Base-by-base conservation (phyloP, 495 filamentous ascomycete genomes). In the Xylaria nigripes region DNA sequence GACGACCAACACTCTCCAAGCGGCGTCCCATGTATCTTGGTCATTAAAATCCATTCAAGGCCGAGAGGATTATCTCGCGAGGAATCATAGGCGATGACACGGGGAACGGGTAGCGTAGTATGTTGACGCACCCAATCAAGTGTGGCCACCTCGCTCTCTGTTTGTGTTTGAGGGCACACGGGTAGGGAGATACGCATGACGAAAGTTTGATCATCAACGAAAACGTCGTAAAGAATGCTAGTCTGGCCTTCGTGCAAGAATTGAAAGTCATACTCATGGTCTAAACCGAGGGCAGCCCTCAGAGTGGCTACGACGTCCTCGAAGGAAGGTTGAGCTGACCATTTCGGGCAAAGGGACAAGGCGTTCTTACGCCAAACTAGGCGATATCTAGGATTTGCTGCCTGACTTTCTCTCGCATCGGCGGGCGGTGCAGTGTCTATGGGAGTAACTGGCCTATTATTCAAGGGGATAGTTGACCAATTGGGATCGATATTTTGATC, bases 1-100 rank as follows among this genome's bases (percentile, higher is more conserved):
- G 56, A 59, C 0, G 59, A 29, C 76, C 78, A 83, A 29, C 68
- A 54, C n/a, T 71, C 55, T 27, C 60, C 50, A 1, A 76, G 67
- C 0, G 68, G 61, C 5, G 44, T 66, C 2, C 81, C 80, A 3
- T 67, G 50, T 40, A 82, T 58, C 52, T 60, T 65, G 16, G 72
- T 70, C 75, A 82, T 78, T 10, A 84, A 54, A 1, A 83, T 75
- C 81, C 81, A 85, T 69, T 83, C 81, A 55, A 77, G 81, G 9
- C 75, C 76, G 23, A 84, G 62, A 9, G 68, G 66, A 55, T 77
- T 81, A 6, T 69, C 42, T 4, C 53, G 48, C 0, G 73, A 70
- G 18, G 72, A 66, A 48, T 82, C 73, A 38, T 70, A 81, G 18
- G 70, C 71, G 21, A 72, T 56, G 19, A 83, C 69, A 1, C 61